phyloP scores from a whole-genome alignment of 2,329 filamentous ascomycete genomes.

The Bipolaris gigantea region DNA sequence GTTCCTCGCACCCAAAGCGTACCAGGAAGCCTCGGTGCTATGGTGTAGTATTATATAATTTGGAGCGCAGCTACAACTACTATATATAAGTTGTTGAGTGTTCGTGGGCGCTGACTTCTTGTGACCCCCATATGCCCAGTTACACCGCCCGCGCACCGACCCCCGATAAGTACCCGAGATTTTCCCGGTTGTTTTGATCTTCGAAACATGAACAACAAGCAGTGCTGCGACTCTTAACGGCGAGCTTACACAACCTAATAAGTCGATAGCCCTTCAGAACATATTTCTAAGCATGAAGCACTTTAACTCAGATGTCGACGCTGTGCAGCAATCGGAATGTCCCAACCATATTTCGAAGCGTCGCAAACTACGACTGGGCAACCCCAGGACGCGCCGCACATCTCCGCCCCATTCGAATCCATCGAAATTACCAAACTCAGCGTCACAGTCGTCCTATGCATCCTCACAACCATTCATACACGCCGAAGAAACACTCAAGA shows the following conservation, averaged over 20 bases:
- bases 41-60: no score
- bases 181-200: background rate
- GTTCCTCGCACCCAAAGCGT: background rate
- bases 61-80: no score
- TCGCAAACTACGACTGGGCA: background rate
- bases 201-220: background rate
- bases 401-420: background rate
- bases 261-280: background rate
- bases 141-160: background rate
- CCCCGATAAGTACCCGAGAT: background rate
- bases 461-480: background rate
- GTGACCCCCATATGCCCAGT: background rate
- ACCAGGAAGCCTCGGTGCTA: no score
- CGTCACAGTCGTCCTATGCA: background rate
- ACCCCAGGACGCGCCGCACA: background rate
- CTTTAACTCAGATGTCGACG: background rate
- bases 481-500: background rate
- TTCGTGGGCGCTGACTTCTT: background rate
- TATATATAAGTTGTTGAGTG: background rate
- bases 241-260: background rate
- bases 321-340: background rate
- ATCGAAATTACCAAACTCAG: constrained; percentile 1
- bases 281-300: background rate
- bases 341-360: background rate
- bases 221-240: background rate